Evolutionary conservation across 257 asterid species (phyloP).

Genomic region (Mentha longifolia): DNA sequence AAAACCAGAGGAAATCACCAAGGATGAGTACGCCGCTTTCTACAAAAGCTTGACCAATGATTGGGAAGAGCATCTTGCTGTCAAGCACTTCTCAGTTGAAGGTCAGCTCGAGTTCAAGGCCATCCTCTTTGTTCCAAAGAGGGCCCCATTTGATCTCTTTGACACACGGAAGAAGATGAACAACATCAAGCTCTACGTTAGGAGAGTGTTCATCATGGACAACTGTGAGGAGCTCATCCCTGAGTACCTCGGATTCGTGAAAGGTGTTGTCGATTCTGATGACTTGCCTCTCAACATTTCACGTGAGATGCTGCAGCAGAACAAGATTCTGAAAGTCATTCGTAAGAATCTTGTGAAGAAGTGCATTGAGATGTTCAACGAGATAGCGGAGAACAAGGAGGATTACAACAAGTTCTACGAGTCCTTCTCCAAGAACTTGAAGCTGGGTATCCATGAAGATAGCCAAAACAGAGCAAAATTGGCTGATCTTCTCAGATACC

Average conservation of each 20-base stretch:
- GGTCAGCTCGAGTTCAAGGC: slow-evolving; percentile 91
- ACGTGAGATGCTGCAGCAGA: slow-evolving; percentile 79
- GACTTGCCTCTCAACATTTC: slow-evolving; percentile 83
- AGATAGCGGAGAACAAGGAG: slow-evolving; percentile 82
- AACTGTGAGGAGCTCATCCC: slow-evolving; percentile 83
- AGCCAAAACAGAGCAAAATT: slow-evolving; percentile 74
- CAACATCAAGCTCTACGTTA: slow-evolving; percentile 76
- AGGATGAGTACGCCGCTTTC: slow-evolving; percentile 78
- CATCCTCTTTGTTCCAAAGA: slow-evolving; percentile 71
- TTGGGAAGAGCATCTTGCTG: slow-evolving; percentile 90
- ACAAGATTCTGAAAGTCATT: slow-evolving; percentile 77
- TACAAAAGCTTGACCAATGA: slow-evolving; percentile 85
- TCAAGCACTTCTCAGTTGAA: slow-evolving; percentile 82
- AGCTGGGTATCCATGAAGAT: slow-evolving; percentile 80
- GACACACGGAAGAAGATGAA: slow-evolving; percentile 76
- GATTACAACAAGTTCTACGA: slow-evolving; percentile 76
- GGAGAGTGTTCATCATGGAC: slow-evolving; percentile 84
- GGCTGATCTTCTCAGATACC: slow-evolving; percentile 70
- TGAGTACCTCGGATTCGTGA: slow-evolving; percentile 71
- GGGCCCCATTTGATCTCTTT: slow-evolving; percentile 83
- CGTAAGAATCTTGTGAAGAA: slow-evolving; percentile 82
- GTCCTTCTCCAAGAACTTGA: slow-evolving; percentile 79
- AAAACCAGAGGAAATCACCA: slow-evolving; percentile 80
- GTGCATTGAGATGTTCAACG: slow-evolving; percentile 82
- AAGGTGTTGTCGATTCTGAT: slow-evolving; percentile 82